Evolutionary conservation across 192 early-diverging fungal species (phyloP), one percentile per base, ranked within the genome.

Genomic region (Entomortierella parvispora): DNA sequence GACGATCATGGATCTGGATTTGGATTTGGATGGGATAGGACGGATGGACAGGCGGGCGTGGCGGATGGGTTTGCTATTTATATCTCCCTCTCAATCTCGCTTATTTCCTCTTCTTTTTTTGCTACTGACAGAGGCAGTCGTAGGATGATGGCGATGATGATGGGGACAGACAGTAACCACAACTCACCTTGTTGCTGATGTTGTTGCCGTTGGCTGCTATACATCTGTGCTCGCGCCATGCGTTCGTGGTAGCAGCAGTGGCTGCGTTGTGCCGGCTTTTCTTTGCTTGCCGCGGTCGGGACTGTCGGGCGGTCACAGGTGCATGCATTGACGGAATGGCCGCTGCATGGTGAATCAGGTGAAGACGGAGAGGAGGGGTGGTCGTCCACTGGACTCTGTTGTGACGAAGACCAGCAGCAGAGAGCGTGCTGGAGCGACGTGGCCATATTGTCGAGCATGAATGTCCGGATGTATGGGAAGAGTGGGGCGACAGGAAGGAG

Each of bases 361-460:
- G 66, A 68, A 2, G 74, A 64, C 0, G 66, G 66, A 2, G 60
- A 52, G 12, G 42, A 48, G 11, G 54, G 65, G 34, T 54, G 65
- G 31, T 77, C 74, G 37, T 77, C 74, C 14, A 77, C 58, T 3
- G 74, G 74, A 64, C 74, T 77, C 56, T 62, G 74, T 46, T 77
- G 74, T 58, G 74, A 77, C 22, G 66, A 57, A 1, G 65, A 43
- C 74, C 74, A 77, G n/a, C 74, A 77, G 52, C 74, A 77, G 47
- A 77, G 48, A 3, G 74, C 74, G 28, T 29, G 63, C 12, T 77
- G 72, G n/a, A 76, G 59, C 20, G 72, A 68, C 15, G 72, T 59
- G 5, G 65, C 55, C 74, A 77, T 77, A 12, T 76, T 40, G 37
- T 40, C 37, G 37, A 40, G 37, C 37, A 40, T 40, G 37, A 40